Evolutionary conservation across 2,329 filamentous ascomycete genomes (phyloP).

Genomic region (Thielaviopsis ethacetica): DNA sequence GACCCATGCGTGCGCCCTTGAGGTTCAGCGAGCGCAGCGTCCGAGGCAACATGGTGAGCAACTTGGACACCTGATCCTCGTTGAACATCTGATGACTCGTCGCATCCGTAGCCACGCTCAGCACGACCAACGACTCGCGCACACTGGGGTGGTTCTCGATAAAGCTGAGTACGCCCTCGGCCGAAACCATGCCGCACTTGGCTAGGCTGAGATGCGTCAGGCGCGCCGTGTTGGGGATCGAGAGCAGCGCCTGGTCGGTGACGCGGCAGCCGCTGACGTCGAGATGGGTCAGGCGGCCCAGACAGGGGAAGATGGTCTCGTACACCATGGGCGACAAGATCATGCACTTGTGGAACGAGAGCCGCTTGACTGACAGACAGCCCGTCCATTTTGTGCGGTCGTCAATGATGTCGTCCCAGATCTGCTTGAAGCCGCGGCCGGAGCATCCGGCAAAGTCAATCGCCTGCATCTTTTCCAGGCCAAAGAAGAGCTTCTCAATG

Average conservation of each 20-base stretch:
- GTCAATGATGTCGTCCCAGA: constrained; percentile 42
- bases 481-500: constrained; percentile 53
- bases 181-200: constrained; percentile 55
- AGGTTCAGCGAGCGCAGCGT: constrained; percentile 59
- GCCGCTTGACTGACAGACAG: constrained; percentile 15
- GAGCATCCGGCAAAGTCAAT: constrained; percentile 67
- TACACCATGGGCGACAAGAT: constrained; percentile 52
- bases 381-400: constrained; percentile 27
- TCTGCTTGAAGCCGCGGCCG: constrained; percentile 46
- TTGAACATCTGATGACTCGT: constrained; percentile 57
- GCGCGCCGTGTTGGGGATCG: constrained; percentile 53
- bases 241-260: constrained; percentile 51
- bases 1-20: constrained; percentile 55
- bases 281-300: constrained; percentile 54
- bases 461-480: constrained; percentile 45
- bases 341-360: constrained; percentile 61
- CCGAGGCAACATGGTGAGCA: constrained; percentile 49
- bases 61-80: constrained; percentile 43
- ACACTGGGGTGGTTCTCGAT: constrained; percentile 55
- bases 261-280: constrained; percentile 67
- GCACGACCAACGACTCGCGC: constrained; percentile 44
- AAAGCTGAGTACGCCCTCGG: constrained; percentile 52
- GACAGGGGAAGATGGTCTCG: constrained; percentile 53
- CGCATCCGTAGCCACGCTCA: constrained; percentile 58
- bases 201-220: constrained; percentile 66